Base-by-base conservation (phyloP, 495 filamentous ascomycete genomes). In the Neurospora africana region DNA sequence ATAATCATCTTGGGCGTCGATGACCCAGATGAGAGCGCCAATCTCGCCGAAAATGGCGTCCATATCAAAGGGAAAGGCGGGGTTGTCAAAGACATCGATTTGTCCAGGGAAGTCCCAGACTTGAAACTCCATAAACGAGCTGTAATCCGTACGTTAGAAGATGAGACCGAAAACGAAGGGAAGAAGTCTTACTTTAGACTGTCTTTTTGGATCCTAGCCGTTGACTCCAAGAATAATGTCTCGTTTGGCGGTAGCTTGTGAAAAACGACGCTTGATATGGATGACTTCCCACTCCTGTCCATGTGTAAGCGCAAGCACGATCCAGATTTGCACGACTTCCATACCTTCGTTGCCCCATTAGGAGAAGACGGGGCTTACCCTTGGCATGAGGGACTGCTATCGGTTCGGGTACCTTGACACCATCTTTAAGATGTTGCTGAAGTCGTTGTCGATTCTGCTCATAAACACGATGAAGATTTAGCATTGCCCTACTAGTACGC, bases 121-220 rank as follows among this genome's bases (percentile, higher is more conserved):
- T 78, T 98, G 94, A 77, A 99, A 97, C 77, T 98, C 94, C 93
- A 98, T 97, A 76, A 99, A 98, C 8, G 95, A 97, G 77, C 95
- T 97, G 72, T 44, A 36, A 36, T 7, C 27, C 38, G 1, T 13
- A 61, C 41, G 70, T 82, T 65, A 81, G 75, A 67, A 75, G 35
- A 2, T 37, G 15, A 9, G 1, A 38, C 5, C 44, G 70, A 41
- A 11, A 44, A 37, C 21, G 44, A 4, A 53, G 21, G 11, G 21
- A 27, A 5, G 41, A 53, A 67, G 23, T 68, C 82, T 74, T 78
- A 97, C 93, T 94, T 93, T 79, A 97, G 92, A 1, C 91, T 91
- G 73, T 97, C 93, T 78, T 95, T 97, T 76, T 95, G 92, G 71
- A 98, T 96, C 27, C 90, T 87, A 0, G 93, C 93, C 10, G 95